Conservation (phyloP, 345 rosid species). For the Kernera saxatilis region DNA sequence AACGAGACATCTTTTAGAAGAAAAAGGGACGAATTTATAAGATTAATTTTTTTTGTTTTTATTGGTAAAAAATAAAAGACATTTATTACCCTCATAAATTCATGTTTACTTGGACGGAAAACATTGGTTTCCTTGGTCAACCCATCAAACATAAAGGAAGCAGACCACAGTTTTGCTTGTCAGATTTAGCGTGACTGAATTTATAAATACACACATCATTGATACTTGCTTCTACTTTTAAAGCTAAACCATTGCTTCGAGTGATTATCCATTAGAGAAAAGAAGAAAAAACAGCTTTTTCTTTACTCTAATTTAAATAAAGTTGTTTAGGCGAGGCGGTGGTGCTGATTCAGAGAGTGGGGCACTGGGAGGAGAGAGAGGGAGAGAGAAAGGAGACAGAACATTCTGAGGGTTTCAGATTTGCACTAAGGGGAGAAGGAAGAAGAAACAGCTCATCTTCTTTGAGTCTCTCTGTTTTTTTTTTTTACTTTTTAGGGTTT, state of each 20-base stretch:
- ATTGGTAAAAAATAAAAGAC: background rate
- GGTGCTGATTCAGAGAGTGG: slow-evolving; percentile 36
- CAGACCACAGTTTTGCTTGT: slow-evolving; percentile 4
- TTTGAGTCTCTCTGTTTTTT: slow-evolving; percentile 34
- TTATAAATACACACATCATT: background rate
- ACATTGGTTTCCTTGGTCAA: slow-evolving; percentile 9
- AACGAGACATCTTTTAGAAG: background rate
- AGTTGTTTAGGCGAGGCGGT: slow-evolving; percentile 21
- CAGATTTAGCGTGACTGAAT: slow-evolving; percentile 8
- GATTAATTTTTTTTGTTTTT: background rate
- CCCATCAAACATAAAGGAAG: background rate
- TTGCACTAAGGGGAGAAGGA: slow-evolving; percentile 10
- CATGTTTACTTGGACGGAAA: background rate
- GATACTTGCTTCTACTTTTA: background rate
- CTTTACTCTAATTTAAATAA: background rate
- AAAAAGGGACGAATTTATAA: too few relatives aligned
- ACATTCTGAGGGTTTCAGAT: slow-evolving; percentile 29
- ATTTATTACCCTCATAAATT: background rate
- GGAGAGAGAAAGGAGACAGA: slow-evolving; percentile 12
- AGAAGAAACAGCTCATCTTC: slow-evolving; percentile 48
- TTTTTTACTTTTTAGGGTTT: slow-evolving; percentile 13
- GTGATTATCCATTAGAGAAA: slow-evolving; percentile 4
- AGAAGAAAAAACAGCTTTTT: background rate
- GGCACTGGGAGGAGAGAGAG: slow-evolving; percentile 8
- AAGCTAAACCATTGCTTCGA: background rate